Percentiles rank a stretch among this genome's conserved stretches.
Evolutionary conservation across 257 asterid genomes (phyloP).

Genomic region (Lithospermum erythrorhizon): DNA sequence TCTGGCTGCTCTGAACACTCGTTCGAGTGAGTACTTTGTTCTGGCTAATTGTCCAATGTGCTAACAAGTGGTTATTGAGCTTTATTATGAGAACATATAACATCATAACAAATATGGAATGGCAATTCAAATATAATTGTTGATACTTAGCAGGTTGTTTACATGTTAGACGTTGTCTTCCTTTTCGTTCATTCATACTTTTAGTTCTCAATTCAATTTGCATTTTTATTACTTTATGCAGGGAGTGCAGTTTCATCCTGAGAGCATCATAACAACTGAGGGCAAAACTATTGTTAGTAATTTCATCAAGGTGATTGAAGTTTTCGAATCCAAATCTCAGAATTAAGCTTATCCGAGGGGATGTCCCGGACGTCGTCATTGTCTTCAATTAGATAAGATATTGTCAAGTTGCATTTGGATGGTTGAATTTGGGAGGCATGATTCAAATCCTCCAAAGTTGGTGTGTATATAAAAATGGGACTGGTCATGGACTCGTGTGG

Average conservation of each 20-base stretch:
- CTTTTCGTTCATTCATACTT: too few relatives aligned
- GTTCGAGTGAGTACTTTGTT: neutral
- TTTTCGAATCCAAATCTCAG: constrained; percentile 45
- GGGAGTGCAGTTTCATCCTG: constrained; percentile 94
- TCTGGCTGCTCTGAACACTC: neutral
- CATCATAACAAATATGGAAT: neutral
- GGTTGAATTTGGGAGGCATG: neutral
- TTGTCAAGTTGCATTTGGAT: neutral
- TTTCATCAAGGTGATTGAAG: constrained; percentile 58
- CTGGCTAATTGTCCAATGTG: neutral
- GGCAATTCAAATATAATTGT: neutral
- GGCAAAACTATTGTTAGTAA: constrained; percentile 70
- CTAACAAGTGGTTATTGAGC: neutral
- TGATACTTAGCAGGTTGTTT: too few relatives aligned
- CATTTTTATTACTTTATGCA: constrained; percentile 18
- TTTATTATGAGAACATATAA: neutral
- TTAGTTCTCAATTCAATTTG: neutral
- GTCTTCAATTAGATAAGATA: neutral
- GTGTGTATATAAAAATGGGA: too few relatives aligned
- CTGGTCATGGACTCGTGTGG: too few relatives aligned
- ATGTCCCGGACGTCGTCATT: neutral
- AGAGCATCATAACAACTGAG: constrained; percentile 68
- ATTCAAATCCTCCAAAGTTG: neutral
- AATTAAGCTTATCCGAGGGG: constrained; percentile 4
- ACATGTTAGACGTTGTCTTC: too few relatives aligned